Base-by-base conservation (phyloP, 2,329 filamentous ascomycete species). In the Pseudocercospora vitis region DNA sequence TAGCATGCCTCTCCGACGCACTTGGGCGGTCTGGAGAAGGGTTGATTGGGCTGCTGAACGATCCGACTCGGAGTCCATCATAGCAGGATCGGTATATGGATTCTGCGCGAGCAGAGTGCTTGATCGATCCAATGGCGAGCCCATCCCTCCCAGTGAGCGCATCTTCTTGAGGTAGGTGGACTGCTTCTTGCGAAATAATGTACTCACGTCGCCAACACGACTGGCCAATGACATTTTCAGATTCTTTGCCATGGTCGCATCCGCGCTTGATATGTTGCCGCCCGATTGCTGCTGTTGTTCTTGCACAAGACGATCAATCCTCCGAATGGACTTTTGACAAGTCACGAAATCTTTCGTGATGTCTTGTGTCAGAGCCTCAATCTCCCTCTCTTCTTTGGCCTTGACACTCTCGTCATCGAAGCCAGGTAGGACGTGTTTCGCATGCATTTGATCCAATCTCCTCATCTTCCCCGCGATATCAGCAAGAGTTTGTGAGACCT, bases 341-440 rank as follows among this genome's bases (percentile, higher is more conserved):
- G 87, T 83, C 66, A 96, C 91, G 68, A 99, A 99, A 37, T 83
- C 83, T 56, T 84, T 83, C 1, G 94, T 99, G 66, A 99, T 94
- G 57, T 88, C 83, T 72, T 95, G 89, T 0, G 94, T 99, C 66
- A 97, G 77, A 58, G 80, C 79, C 75, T 99, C 94, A 65, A 99
- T 99, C 69, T 95, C 86, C 47, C 82, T 77, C 75, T 97, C 94
- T 71, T 99, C 94, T 56, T 83, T 82, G 70, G 80, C 86, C 74
- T 96, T 94, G 35, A 90, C 82, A 50, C 91, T 89, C 64, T 97
- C 92, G 66, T 99, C 94, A 68, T 97, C 91, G 74, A 99, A 99
- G 23, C 92, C 91, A 0, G 94, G 94, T 11, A 99, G 80, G 37
- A 99, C 88, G 73, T 99, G 94, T 71, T 97, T 97, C 74, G 96